A percentile compares a stretch with the other conserved stretches of the same genome.
phyloP scores from a whole-genome alignment of 768 basidiomycete species.

The Tricholoma sp. region DNA sequence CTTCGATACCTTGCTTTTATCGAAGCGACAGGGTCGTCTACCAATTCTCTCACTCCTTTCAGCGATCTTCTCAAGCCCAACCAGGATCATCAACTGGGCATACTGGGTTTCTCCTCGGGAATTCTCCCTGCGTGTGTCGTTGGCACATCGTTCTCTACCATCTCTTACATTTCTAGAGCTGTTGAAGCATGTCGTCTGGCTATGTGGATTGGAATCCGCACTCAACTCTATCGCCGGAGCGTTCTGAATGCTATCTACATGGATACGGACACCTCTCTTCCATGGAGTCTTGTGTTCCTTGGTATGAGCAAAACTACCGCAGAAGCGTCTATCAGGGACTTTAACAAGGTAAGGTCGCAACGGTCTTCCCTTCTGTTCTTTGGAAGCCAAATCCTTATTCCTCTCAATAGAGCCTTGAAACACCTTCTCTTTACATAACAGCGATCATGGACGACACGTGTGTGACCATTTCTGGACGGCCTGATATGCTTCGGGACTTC shows the following conservation, averaged over 20 bases:
- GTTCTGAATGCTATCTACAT: conserved; percentile 17
- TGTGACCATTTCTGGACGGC: conserved; percentile 56
- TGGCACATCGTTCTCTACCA: conserved; percentile 33
- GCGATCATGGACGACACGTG: conserved; percentile 42
- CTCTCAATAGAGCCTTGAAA: conserved; percentile 8
- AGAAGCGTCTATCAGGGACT: conserved; percentile 14
- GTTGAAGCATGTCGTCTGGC: conserved; percentile 46
- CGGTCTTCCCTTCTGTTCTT: neutral
- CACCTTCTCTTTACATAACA: conserved; percentile 38
- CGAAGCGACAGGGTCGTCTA: conserved; percentile 11
- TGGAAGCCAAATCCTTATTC: conserved; percentile 6
- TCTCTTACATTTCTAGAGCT: conserved; percentile 38
- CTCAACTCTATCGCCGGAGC: conserved; percentile 24
- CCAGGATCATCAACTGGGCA: conserved; percentile 25
- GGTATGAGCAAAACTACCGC: conserved; percentile 26
- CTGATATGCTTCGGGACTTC: conserved; percentile 43
- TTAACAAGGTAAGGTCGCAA: conserved; percentile 12
- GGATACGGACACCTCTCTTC: conserved; percentile 19
- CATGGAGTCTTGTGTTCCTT: conserved; percentile 19
- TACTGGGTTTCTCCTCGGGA: conserved; percentile 55
- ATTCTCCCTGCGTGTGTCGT: conserved; percentile 50
- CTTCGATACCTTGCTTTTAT: conserved; percentile 47
- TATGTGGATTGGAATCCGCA: conserved; percentile 48
- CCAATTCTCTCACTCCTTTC: conserved; percentile 19
- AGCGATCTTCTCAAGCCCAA: conserved; percentile 30